A percentile compares a stretch with the other conserved stretches of the same genome.
Conservation (phyloP, 169 alveolate genomes). For the Babesia sp. region DNA sequence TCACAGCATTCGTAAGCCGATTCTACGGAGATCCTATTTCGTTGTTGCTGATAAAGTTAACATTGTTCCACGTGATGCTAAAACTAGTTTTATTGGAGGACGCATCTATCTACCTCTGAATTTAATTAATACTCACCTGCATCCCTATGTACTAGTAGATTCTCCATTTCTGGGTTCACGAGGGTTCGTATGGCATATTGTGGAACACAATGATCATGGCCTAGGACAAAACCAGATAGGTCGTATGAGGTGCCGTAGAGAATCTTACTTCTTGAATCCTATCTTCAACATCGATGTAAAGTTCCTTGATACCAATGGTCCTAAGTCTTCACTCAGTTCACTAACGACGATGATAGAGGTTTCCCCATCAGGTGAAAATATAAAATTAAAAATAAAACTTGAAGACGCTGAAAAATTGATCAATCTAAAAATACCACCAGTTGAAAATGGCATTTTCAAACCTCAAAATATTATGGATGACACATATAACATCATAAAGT, state of each 20-base stretch:
- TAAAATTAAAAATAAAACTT: no score
- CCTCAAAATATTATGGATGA: background rate
- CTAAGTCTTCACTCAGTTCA: background rate
- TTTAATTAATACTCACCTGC: background rate
- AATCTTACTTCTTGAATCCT: background rate
- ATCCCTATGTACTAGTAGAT: background rate
- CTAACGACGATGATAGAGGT: background rate
- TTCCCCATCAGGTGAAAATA: background rate
- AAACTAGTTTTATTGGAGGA: background rate
- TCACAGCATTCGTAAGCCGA: background rate
- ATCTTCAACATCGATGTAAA: background rate
- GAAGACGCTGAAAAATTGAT: background rate
- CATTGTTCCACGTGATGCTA: background rate
- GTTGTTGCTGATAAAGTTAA: background rate
- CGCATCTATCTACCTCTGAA: background rate
- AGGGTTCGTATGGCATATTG: no score
- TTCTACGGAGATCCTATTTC: background rate
- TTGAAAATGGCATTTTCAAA: background rate
- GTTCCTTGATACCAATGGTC: background rate
- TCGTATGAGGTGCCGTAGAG: no score
- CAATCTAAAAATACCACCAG: background rate
- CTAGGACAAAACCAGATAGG: no score
- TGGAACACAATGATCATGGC: no score
- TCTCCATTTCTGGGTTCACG: no score
- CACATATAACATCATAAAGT: background rate